These are phyloP conservation scores for Limnanthes douglasii DNA, from an alignment of 345 rosid species.

Conservation along the genomic window DNA sequence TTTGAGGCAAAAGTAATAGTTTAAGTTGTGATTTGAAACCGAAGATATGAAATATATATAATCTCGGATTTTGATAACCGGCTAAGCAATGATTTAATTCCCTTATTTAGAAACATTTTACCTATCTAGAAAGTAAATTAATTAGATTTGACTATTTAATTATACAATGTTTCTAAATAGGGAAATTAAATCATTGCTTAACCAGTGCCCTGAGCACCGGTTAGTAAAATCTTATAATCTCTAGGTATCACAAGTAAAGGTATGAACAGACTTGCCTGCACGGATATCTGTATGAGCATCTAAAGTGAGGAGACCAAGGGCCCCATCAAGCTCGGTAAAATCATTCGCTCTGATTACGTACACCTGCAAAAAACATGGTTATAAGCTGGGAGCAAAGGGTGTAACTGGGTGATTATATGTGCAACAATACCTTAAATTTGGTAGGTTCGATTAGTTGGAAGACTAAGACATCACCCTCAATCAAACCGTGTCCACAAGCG, in stretches of 20 bases:
- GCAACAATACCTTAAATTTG: slow-evolving; percentile 29
- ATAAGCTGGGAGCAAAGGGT: neutral
- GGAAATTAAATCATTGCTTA: too few species aligned
- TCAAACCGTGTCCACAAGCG: slow-evolving; percentile 44
- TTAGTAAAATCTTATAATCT: too few species aligned
- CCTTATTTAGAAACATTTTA: too few species aligned
- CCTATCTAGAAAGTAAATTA: too few species aligned
- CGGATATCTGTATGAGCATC: slow-evolving; percentile 33
- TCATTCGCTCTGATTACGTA: slow-evolving; percentile 8
- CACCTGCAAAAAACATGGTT: slow-evolving; percentile 1
- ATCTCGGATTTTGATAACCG: too few species aligned
- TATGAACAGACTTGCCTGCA: slow-evolving; percentile 28
- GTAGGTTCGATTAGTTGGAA: slow-evolving; percentile 34
- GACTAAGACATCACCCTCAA: slow-evolving; percentile 51
- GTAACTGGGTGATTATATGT: neutral
- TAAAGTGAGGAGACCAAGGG: slow-evolving; percentile 52
- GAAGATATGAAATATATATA: too few species aligned
- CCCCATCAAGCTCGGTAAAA: slow-evolving; percentile 51
- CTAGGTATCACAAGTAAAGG: slow-evolving; percentile 2
- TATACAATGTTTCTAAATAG: too few species aligned
- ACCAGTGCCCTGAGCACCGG: too few species aligned
- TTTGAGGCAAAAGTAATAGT: too few species aligned
- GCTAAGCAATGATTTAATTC: too few species aligned
- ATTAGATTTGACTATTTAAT: too few species aligned
- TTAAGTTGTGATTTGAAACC: too few species aligned